Conservation (phyloP, 805 yeast genomes). For the Kurtzmaniella cleridarum region DNA sequence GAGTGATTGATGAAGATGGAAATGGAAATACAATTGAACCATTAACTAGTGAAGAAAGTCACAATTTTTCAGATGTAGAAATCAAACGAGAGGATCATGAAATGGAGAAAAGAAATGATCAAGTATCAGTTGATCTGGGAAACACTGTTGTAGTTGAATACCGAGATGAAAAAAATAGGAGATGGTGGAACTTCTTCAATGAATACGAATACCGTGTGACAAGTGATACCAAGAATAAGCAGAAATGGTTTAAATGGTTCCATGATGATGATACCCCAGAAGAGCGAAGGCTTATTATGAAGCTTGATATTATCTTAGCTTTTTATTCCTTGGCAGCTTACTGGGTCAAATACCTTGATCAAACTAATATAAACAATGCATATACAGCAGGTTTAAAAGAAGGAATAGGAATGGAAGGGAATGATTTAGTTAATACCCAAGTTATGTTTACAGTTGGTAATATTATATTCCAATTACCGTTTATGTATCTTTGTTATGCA, state of each 20-base stretch:
- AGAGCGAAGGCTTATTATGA: slow-evolving; percentile 24
- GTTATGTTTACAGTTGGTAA: slow-evolving; percentile 56
- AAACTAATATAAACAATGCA: slow-evolving; percentile 57
- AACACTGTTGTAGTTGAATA: slow-evolving; percentile 16
- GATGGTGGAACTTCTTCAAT: slow-evolving; percentile 38
- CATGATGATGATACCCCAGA: slow-evolving; percentile 41
- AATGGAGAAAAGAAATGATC: not conserved
- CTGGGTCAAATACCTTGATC: slow-evolving; percentile 66
- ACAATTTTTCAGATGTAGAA: not conserved
- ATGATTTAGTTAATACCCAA: slow-evolving; percentile 57
- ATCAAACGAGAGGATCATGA: not conserved
- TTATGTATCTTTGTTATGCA: slow-evolving; percentile 51
- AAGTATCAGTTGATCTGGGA: not conserved
- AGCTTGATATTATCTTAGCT: slow-evolving; percentile 28
- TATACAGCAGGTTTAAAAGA: slow-evolving; percentile 61
- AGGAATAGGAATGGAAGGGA: slow-evolving; percentile 52
- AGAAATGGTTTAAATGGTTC: slow-evolving; percentile 54
- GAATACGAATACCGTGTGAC: slow-evolving; percentile 54
- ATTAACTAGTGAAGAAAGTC: not conserved
- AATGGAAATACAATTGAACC: not conserved
- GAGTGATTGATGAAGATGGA: slow-evolving; percentile 28
- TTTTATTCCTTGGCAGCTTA: slow-evolving; percentile 38
- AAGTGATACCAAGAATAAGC: slow-evolving; percentile 18
- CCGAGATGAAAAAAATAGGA: slow-evolving; percentile 29
- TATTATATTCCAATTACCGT: slow-evolving; percentile 58